These are phyloP conservation scores for Candida krabiensis DNA, from an alignment of 805 yeast species.

Conservation along the genomic window DNA sequence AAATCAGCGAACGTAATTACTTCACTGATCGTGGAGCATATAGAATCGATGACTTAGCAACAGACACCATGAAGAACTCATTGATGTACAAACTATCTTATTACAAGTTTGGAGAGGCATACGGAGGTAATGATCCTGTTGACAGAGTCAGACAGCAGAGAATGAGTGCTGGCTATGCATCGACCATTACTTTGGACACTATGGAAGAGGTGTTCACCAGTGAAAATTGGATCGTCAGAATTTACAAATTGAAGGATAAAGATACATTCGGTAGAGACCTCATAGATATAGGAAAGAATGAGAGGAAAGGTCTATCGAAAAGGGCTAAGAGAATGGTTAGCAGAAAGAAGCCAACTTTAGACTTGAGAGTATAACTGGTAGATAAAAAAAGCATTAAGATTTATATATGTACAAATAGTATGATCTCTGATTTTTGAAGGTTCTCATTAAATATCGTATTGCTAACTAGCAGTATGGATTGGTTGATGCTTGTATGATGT, in stretches of 20 bases:
- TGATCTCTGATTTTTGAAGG: no score
- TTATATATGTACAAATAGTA: background rate
- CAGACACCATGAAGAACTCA: conserved; percentile 83
- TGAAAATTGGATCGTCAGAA: conserved; percentile 95
- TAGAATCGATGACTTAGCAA: conserved; percentile 77
- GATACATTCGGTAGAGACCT: conserved; percentile 86
- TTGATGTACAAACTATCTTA: conserved; percentile 94
- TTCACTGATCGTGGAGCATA: conserved; percentile 88
- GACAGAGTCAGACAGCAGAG: conserved; percentile 91
- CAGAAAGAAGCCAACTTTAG: conserved; percentile 31
- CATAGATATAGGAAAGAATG: conserved; percentile 54
- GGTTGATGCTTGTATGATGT: no score
- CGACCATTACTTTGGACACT: conserved; percentile 60
- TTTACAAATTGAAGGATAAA: conserved; percentile 85
- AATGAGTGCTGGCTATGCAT: conserved; percentile 29
- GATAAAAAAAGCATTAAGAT: conserved; percentile 1
- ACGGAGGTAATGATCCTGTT: conserved; percentile 55
- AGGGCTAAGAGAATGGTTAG: conserved; percentile 27
- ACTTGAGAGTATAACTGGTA: conserved; percentile 23
- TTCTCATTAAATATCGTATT: no score
- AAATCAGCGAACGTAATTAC: conserved; percentile 78
- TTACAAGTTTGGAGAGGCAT: conserved; percentile 78
- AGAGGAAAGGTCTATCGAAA: conserved; percentile 32
- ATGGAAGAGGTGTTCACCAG: conserved; percentile 94
- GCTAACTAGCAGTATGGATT: no score